phyloP scores from a whole-genome alignment of 2,329 filamentous ascomycete species.

The Epichloe bromicola region DNA sequence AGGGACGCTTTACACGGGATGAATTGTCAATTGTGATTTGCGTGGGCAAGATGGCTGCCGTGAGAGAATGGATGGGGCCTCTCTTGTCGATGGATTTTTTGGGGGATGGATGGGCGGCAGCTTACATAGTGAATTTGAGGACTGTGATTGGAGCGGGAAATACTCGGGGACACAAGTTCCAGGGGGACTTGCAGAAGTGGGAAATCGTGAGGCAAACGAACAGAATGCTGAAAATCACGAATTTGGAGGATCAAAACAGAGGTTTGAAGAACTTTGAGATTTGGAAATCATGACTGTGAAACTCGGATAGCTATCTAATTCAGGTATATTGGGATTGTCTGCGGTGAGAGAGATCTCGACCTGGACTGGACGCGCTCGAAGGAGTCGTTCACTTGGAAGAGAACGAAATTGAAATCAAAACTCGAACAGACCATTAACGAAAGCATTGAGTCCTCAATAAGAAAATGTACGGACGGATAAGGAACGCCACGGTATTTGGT shows the following conservation, averaged over 20 bases:
- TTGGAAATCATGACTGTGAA: too few relatives aligned
- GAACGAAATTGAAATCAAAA: too few relatives aligned
- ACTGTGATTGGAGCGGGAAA: conserved; percentile 24
- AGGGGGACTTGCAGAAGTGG: neutral
- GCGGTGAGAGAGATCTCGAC: too few relatives aligned
- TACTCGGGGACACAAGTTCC: conserved; percentile 15
- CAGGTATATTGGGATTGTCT: too few relatives aligned
- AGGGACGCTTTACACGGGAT: neutral
- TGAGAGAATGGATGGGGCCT: neutral
- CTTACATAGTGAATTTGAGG: conserved; percentile 14
- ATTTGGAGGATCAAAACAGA: neutral
- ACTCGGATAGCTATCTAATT: too few relatives aligned
- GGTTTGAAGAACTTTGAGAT: too few relatives aligned
- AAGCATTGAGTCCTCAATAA: too few relatives aligned
- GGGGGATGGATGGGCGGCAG: conserved; percentile 6
- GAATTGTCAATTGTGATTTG: neutral
- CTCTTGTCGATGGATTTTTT: conserved; percentile 24
- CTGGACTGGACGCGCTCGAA: too few relatives aligned
- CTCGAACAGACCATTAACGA: too few relatives aligned
- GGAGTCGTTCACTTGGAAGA: too few relatives aligned
- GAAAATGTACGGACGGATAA: too few relatives aligned
- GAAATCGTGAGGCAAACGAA: neutral
- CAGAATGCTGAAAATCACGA: neutral
- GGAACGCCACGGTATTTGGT: too few relatives aligned
- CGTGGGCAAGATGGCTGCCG: neutral